phyloP scores from a whole-genome alignment of 2,329 filamentous ascomycete species.

The Sporothrix brunneoviolacea region DNA sequence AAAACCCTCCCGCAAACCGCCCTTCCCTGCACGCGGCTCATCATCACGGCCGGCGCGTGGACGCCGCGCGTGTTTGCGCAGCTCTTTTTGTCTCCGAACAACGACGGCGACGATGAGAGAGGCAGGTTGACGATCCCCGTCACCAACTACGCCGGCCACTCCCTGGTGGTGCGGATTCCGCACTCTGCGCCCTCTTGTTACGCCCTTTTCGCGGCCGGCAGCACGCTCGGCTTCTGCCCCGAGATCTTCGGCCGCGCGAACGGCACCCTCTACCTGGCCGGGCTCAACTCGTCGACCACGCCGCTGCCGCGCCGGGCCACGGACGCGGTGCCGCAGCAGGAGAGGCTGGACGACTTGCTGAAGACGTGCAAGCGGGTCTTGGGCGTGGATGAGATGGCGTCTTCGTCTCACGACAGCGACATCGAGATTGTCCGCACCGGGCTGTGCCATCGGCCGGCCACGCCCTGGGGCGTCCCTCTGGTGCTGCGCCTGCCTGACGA shows the following conservation, averaged over 20 bases:
- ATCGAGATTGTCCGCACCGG: slow-evolving; percentile 56
- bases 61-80: slow-evolving; percentile 56
- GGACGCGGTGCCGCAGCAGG: slow-evolving; percentile 39
- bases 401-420: slow-evolving; percentile 37
- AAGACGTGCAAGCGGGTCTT: slow-evolving; percentile 43
- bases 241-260: slow-evolving; percentile 63
- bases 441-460: slow-evolving; percentile 68
- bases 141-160: slow-evolving; percentile 62
- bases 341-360: slow-evolving; percentile 44
- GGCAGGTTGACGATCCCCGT: slow-evolving; percentile 47
- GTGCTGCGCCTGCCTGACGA: slow-evolving; percentile 50
- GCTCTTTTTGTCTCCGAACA: slow-evolving; percentile 46
- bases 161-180: slow-evolving; percentile 51
- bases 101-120: slow-evolving; percentile 26
- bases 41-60: slow-evolving; percentile 68
- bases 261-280: slow-evolving; percentile 66
- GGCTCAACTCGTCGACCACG: slow-evolving; percentile 56
- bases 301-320: slow-evolving; percentile 53
- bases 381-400: slow-evolving; percentile 25
- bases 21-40: slow-evolving; percentile 58
- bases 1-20: no score
- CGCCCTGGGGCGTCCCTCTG: slow-evolving; percentile 56
- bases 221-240: slow-evolving; percentile 51
- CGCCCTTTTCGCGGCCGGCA: slow-evolving; percentile 60
- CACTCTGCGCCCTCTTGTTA: slow-evolving; percentile 48